phyloP scores from a whole-genome alignment of 495 filamentous ascomycete species.

The Cercophora sp. region DNA sequence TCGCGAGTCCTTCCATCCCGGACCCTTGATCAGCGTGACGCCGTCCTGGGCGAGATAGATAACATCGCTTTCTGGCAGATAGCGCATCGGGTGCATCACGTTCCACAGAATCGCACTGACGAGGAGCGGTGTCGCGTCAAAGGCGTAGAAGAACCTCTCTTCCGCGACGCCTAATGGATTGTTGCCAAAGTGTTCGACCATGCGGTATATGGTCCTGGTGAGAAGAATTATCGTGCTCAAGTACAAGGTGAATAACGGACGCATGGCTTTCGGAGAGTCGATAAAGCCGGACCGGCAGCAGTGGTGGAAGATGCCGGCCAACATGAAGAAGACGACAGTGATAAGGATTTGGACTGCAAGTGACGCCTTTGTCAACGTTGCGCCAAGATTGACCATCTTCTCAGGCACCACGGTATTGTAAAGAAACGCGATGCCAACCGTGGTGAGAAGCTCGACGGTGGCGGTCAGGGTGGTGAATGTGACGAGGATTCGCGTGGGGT shows the following conservation, averaged over 20 bases:
- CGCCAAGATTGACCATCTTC: not conserved
- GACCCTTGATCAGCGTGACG: slow-evolving; percentile 2
- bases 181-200: not conserved
- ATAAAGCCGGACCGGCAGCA: not conserved
- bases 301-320: not conserved
- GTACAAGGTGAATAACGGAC: not conserved
- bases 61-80: not conserved
- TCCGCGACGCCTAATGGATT: not conserved
- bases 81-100: not conserved
- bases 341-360: not conserved
- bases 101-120: slow-evolving; percentile 6
- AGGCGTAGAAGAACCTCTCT: slow-evolving; percentile 27
- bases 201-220: not conserved
- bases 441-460: slow-evolving; percentile 1
- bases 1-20: slow-evolving; percentile 3
- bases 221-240: not conserved
- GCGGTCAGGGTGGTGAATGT: not conserved
- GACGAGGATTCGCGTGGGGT: slow-evolving; percentile 5
- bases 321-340: not conserved
- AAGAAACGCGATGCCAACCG: not conserved
- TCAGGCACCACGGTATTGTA: not conserved
- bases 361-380: not conserved
- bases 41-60: slow-evolving; percentile 4
- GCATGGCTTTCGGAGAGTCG: not conserved
- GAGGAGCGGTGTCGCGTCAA: slow-evolving; percentile 9